Conservation (phyloP, 129 eudicot genomes). For the Chrysanthemum makinoi region DNA sequence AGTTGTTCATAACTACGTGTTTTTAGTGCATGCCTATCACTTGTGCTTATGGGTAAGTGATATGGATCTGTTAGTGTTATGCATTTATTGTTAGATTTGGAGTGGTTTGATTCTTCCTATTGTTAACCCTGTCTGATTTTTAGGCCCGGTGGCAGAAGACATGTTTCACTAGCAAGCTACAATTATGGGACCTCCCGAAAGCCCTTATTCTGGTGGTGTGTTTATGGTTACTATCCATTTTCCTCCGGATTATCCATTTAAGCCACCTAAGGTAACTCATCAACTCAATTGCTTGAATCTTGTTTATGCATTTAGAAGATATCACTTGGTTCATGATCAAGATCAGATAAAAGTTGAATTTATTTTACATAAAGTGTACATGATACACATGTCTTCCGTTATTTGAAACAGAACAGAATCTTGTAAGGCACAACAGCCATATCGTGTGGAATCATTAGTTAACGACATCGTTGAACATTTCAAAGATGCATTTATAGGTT, state of each 20-base stretch:
- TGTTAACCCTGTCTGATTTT: slow-evolving; percentile 27
- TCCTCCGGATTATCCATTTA: slow-evolving; percentile 65
- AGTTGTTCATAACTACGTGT: too few relatives aligned
- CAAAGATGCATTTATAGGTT: neutral
- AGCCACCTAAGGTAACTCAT: slow-evolving; percentile 55
- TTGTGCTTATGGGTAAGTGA: too few relatives aligned
- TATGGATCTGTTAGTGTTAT: too few relatives aligned
- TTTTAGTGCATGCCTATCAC: too few relatives aligned
- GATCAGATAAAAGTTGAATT: neutral
- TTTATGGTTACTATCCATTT: slow-evolving; percentile 59
- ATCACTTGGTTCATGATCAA: slow-evolving; percentile 1
- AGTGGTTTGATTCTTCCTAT: too few relatives aligned
- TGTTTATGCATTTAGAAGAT: neutral
- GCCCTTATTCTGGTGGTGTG: slow-evolving; percentile 64
- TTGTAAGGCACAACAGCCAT: neutral
- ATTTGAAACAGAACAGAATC: neutral
- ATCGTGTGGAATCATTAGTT: slow-evolving; percentile 1
- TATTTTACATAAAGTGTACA: neutral
- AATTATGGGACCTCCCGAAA: slow-evolving; percentile 67
- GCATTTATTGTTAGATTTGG: too few relatives aligned
- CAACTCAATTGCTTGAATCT: neutral
- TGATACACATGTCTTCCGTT: neutral
- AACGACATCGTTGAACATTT: neutral
- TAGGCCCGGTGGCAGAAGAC: slow-evolving; percentile 75
- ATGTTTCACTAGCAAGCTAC: slow-evolving; percentile 79